Conservation (phyloP, 441 rosid genomes). For the Adansonia madagascariensis region DNA sequence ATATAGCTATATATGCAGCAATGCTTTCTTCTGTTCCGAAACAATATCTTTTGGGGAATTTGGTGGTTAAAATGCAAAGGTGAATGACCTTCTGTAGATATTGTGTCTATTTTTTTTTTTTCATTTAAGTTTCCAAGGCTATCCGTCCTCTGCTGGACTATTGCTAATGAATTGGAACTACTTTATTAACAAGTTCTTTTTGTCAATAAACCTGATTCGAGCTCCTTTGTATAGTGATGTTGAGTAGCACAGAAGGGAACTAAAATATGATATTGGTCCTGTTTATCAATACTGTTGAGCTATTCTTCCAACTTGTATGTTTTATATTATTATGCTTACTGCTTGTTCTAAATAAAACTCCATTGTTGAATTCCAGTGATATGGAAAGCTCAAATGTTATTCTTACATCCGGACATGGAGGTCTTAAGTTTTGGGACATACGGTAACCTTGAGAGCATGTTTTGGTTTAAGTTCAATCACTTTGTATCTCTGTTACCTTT, state of each 20-base stretch:
- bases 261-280: not conserved
- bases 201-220: not conserved
- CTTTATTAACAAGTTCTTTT: not conserved
- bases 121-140: not conserved
- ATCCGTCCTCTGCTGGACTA: not conserved
- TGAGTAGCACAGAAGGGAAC: not conserved
- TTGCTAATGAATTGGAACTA: slow-evolving; percentile 10
- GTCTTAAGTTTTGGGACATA: slow-evolving; percentile 90
- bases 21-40: not conserved
- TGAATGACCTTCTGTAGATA: not conserved
- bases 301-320: not conserved
- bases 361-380: slow-evolving; percentile 54
- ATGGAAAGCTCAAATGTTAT: slow-evolving; percentile 64
- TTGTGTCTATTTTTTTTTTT: not conserved
- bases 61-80: not conserved
- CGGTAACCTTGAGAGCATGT: slow-evolving; percentile 50
- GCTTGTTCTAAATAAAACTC: slow-evolving; percentile 23
- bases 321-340: slow-evolving; percentile 14
- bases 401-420: slow-evolving; percentile 84
- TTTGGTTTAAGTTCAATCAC: slow-evolving; percentile 11
- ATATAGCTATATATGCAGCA: not conserved
- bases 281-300: not conserved
- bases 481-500: slow-evolving; percentile 13
- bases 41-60: not conserved
- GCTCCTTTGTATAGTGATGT: not conserved